A percentile compares a stretch with the other conserved stretches of the same genome.
phyloP scores from a whole-genome alignment of 176 grass and related monocot species.

The Musa itinerans region DNA sequence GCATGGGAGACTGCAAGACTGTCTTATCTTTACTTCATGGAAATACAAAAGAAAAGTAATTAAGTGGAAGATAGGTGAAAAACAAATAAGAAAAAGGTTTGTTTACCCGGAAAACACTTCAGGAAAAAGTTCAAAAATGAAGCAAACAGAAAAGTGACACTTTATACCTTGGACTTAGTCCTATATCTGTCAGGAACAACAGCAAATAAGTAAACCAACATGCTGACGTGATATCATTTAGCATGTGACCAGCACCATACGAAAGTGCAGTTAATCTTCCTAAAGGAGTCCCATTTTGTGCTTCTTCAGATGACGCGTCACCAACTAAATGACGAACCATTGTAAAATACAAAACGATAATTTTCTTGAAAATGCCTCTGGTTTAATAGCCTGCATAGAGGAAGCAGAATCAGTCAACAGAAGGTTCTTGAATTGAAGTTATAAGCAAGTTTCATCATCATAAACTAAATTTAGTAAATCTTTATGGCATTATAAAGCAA shows the following conservation, averaged over 20 bases:
- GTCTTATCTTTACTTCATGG: no score
- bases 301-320: constrained; percentile 27
- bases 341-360: constrained; percentile 15
- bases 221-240: constrained; percentile 94
- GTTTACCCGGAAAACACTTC: no score
- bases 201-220: constrained; percentile 98
- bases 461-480: no score
- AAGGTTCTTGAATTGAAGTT: background rate
- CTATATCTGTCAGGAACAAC: constrained; percentile 75
- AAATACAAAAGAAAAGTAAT: no score
- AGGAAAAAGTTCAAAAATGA: background rate
- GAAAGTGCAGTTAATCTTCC: constrained; percentile 63
- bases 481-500: no score
- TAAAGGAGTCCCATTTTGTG: constrained; percentile 35
- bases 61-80: no score
- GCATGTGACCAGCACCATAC: constrained; percentile 93
- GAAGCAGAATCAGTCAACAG: background rate
- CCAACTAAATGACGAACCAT: constrained; percentile 52
- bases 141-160: background rate
- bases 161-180: constrained; percentile 63
- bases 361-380: background rate
- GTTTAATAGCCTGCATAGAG: background rate
- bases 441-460: background rate
- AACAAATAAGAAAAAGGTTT: no score
- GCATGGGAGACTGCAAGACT: no score